Percentiles rank a stretch among this genome's conserved stretches.
phyloP scores from a whole-genome alignment of 139 green algal species.

The Chlorella sp. region DNA sequence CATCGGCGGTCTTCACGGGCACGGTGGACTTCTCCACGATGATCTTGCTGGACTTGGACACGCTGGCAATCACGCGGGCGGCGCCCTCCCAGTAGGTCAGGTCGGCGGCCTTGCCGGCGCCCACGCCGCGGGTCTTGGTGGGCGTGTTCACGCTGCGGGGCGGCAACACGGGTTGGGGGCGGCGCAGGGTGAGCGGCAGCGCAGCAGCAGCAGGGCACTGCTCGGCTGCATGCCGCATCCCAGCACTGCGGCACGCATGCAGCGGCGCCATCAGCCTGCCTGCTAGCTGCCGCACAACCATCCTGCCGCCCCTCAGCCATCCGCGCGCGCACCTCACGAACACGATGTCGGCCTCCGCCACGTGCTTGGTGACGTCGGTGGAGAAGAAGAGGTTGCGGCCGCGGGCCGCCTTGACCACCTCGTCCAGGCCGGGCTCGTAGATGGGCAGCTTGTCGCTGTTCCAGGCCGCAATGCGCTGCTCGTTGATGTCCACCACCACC shows the following conservation, averaged over 20 bases:
- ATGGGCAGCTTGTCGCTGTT: constrained; percentile 98
- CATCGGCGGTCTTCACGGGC: constrained; percentile 99
- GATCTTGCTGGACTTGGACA: constrained; percentile 92
- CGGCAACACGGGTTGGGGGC: too few relatives aligned
- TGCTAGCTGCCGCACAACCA: too few relatives aligned
- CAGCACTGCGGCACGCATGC: too few relatives aligned
- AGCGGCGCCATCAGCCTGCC: too few relatives aligned
- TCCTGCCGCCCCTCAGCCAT: too few relatives aligned
- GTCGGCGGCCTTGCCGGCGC: constrained; percentile 96
- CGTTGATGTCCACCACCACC: constrained; percentile 95
- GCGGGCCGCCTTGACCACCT: constrained; percentile 87
- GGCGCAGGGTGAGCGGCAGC: too few relatives aligned
- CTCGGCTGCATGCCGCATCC: too few relatives aligned
- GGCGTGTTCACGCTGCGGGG: constrained; percentile 95
- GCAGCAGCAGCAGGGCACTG: too few relatives aligned
- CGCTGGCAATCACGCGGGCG: constrained; percentile 92
- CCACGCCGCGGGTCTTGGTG: constrained; percentile 97
- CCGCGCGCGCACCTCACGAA: constrained; percentile 85
- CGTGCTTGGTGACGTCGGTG: constrained; percentile 94
- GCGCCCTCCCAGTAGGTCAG: constrained; percentile 99
- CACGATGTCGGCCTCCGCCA: constrained; percentile 96
- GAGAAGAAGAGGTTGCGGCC: constrained; percentile 98
- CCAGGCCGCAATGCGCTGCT: constrained; percentile 91
- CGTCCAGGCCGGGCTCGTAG: constrained; percentile 96
- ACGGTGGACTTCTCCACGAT: constrained; percentile 99